These are phyloP conservation scores for Microbotryum silenes-acaulis DNA, from an alignment of 1,284 basidiomycete species.

Conservation along the genomic window DNA sequence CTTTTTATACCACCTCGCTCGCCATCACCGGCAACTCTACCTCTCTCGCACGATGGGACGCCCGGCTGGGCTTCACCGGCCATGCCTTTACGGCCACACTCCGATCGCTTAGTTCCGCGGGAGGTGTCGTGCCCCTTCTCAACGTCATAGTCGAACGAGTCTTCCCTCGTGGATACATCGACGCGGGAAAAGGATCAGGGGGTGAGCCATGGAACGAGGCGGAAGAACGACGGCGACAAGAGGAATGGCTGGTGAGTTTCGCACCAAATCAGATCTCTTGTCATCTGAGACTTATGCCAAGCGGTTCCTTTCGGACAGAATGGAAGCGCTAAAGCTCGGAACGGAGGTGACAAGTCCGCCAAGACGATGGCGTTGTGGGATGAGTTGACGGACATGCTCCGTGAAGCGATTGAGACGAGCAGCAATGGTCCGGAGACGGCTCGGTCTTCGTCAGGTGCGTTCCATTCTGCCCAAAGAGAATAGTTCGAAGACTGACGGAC, in stretches of 20 bases:
- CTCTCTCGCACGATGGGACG: slow-evolving; percentile 77
- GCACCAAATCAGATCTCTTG: neutral
- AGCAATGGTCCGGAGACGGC: neutral
- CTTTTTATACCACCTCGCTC: slow-evolving; percentile 50
- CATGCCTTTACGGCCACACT: slow-evolving; percentile 64
- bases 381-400: slow-evolving; percentile 23
- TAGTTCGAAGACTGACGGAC: neutral
- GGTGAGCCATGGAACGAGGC: slow-evolving; percentile 59
- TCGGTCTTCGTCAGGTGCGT: neutral
- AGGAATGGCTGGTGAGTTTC: slow-evolving; percentile 60
- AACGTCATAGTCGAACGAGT: slow-evolving; percentile 66
- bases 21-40: slow-evolving; percentile 73
- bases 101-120: slow-evolving; percentile 69
- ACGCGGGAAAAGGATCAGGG: slow-evolving; percentile 48
- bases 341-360: slow-evolving; percentile 15
- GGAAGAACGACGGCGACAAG: slow-evolving; percentile 57
- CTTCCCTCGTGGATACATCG: slow-evolving; percentile 42
- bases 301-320: slow-evolving; percentile 1
- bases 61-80: slow-evolving; percentile 65
- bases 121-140: slow-evolving; percentile 67
- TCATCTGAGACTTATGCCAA: slow-evolving; percentile 42
- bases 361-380: slow-evolving; percentile 17
- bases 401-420: slow-evolving; percentile 13
- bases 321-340: slow-evolving; percentile 17
- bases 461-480: neutral